A percentile compares a stretch with the other conserved stretches of the same genome.
Evolutionary conservation across 2,329 filamentous ascomycete genomes (phyloP).

Genomic region (Talaromyces sp.): DNA sequence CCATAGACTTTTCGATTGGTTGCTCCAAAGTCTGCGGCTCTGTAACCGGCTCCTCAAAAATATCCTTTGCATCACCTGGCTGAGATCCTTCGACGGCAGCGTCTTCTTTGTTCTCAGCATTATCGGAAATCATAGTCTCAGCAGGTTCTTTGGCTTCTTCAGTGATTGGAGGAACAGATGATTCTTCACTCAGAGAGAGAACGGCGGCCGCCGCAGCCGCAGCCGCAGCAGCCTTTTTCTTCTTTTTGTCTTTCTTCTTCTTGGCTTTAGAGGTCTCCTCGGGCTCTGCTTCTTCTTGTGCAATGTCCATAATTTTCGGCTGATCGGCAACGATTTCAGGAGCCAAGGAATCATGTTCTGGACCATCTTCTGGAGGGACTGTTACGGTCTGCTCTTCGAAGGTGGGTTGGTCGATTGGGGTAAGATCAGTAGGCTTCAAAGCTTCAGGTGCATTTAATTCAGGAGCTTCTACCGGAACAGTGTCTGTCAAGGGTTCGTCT

Average conservation of each 20-base stretch:
- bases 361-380: background rate
- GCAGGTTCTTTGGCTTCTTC: background rate
- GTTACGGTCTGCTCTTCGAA: background rate
- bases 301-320: background rate
- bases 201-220: background rate
- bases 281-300: background rate
- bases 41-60: background rate
- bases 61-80: background rate
- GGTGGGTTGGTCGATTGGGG: too few relatives aligned
- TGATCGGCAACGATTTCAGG: background rate
- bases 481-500: background rate
- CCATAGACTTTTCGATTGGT: background rate
- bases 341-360: background rate
- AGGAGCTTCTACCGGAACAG: background rate
- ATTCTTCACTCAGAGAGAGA: background rate
- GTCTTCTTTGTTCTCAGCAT: background rate
- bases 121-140: background rate
- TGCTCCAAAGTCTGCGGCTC: background rate
- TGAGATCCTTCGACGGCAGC: background rate
- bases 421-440: background rate
- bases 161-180: background rate
- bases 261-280: slow-evolving; percentile 22
- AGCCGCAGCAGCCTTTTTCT: slow-evolving; percentile 22
- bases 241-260: slow-evolving; percentile 40
- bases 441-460: background rate